Percentiles rank a stretch among this genome's conserved stretches.
Evolutionary conservation across 108 stramenopile genomes (phyloP).

Genomic region (Seminavis robusta): DNA sequence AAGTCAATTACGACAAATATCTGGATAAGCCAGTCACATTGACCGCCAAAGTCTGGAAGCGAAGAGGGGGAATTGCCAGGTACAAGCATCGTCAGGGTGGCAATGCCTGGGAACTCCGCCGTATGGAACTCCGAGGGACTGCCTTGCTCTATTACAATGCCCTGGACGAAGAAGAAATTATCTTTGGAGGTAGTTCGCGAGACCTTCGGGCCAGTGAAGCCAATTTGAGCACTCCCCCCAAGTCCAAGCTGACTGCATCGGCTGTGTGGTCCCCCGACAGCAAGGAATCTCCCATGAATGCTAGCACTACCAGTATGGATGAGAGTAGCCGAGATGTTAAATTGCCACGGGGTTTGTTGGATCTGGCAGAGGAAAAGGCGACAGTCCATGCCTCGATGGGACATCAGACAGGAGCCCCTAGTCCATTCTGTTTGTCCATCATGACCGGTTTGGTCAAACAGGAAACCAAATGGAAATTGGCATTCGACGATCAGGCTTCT

Average conservation of each 20-base stretch:
- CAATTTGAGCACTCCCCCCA: too few species aligned
- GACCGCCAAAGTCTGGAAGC: slow-evolving; percentile 47
- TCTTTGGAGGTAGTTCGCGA: slow-evolving; percentile 1
- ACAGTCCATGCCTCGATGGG: slow-evolving; percentile 36
- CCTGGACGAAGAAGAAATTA: neutral
- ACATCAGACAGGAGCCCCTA: slow-evolving; percentile 46
- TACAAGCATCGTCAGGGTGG: too few species aligned
- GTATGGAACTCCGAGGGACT: slow-evolving; percentile 27
- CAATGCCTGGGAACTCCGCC: slow-evolving; percentile 49
- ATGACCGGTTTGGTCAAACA: slow-evolving; percentile 28
- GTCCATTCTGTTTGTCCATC: slow-evolving; percentile 51
- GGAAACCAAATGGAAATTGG: slow-evolving; percentile 65
- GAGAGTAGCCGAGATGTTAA: too few species aligned
- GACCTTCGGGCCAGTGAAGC: slow-evolving; percentile 20
- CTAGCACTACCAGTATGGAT: too few species aligned
- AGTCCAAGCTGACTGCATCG: too few species aligned
- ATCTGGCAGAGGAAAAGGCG: slow-evolving; percentile 53
- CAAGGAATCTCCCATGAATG: too few species aligned
- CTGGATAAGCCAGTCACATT: slow-evolving; percentile 22
- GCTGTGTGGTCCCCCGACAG: too few species aligned
- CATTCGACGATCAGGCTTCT: slow-evolving; percentile 38
- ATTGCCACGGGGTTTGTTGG: slow-evolving; percentile 47
- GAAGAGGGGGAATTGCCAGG: slow-evolving; percentile 43
- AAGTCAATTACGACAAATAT: too few species aligned
- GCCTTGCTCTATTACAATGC: slow-evolving; percentile 35